Evolutionary conservation across 345 rosid species (phyloP).

Genomic region (Abelmoschus esculentus): DNA sequence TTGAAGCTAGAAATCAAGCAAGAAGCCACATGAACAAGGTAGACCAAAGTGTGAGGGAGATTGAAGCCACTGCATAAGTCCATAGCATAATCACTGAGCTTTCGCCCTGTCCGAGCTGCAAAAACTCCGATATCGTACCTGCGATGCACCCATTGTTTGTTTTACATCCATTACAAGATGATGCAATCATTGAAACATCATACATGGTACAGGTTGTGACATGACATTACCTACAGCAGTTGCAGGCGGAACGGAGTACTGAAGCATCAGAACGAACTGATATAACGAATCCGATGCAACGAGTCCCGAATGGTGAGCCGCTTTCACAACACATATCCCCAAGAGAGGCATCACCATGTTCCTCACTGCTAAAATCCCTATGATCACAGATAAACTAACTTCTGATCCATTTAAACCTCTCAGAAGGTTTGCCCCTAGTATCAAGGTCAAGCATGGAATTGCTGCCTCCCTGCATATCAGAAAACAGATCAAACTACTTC

Average conservation of each 20-base stretch:
- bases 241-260: constrained; percentile 49
- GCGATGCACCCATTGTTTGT: not conserved
- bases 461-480: constrained; percentile 31
- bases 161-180: not conserved
- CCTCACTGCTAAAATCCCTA: constrained; percentile 32
- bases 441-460: constrained; percentile 31
- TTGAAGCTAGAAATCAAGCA: too few species aligned
- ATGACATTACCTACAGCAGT: constrained; percentile 32
- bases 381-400: constrained; percentile 7
- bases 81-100: constrained; percentile 60
- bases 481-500: not conserved
- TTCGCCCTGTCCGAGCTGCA: constrained; percentile 57
- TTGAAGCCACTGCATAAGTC: constrained; percentile 49
- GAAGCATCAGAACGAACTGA: constrained; percentile 45
- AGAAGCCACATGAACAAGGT: constrained; percentile 66
- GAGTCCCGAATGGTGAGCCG: constrained; percentile 28
- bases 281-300: constrained; percentile 34
- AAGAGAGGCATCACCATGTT: constrained; percentile 30
- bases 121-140: constrained; percentile 56
- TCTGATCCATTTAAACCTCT: constrained; percentile 35
- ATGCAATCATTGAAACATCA: not conserved
- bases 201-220: not conserved
- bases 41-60: constrained; percentile 50
- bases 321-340: constrained; percentile 29
- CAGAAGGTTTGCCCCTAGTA: constrained; percentile 43